Base-by-base conservation (phyloP, 2,329 filamentous ascomycete species). In the Sclerotinia glacialis region DNA sequence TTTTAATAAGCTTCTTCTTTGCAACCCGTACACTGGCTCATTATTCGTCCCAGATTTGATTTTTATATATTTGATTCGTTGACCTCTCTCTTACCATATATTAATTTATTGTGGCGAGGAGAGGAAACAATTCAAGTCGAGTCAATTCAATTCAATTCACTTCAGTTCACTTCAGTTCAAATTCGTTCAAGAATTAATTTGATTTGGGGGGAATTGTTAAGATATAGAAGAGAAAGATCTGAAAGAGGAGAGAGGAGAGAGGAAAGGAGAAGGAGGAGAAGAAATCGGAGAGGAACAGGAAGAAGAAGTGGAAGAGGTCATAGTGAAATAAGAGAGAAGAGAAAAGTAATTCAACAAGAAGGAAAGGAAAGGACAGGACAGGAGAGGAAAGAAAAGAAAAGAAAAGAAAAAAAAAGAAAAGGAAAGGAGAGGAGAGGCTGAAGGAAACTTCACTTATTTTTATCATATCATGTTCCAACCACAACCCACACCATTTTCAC, bases 381-480 rank as follows among this genome's bases (percentile, higher is more conserved):
- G 9, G 53, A 42, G 42, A 58, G 65, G 40, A n/a, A n/a, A n/a
- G n/a, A n/a, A n/a, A n/a, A 26, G 21, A 6, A 49, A n/a, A 18
- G 40, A 1, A 61, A 23, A 23, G 31, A 28, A 16, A 60, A 2
- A 3, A 18, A 11, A 26, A 5, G 7, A 49, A 23, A 16, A 16
- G 2, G n/a, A 23, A 16, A 16, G 2, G 1, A 56, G 12, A 47
- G 9, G 53, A 42, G 42, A 58, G 65, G 40, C 46, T 9, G 46
- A 46, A 67, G 63, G 68, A 16, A 59, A 16, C 55, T 40, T n/a
- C 16, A 42, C 56, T 47, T n/a, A n/a, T 26, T 28, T 2, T 21
- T 18, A 37, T 21, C 40, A 47, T 49, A 44, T 40, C 61, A 76
- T 76, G 74, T 75, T 76, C 71, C 74, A 75, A 69, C 74, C 74